A percentile compares a stretch with the other conserved stretches of the same genome.
These are phyloP conservation scores for Plasmodium blacklocki DNA, from an alignment of 169 alveolate species.

Conservation along the genomic window DNA sequence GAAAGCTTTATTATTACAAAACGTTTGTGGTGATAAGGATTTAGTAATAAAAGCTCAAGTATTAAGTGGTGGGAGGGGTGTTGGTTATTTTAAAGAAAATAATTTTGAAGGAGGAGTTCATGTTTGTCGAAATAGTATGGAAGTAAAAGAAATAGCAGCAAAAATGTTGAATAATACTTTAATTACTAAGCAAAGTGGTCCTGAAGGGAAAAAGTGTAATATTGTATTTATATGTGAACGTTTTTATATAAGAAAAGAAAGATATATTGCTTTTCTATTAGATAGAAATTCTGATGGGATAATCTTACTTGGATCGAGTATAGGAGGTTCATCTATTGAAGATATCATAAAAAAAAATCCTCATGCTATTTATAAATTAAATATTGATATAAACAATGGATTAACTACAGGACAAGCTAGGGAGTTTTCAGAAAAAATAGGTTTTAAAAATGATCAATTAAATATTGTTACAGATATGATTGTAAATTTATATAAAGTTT, in stretches of 20 bases:
- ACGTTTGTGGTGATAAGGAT: slow-evolving; percentile 66
- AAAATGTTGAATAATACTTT: slow-evolving; percentile 91
- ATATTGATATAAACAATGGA: slow-evolving; percentile 85
- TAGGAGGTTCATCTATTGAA: slow-evolving; percentile 95
- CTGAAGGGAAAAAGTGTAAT: slow-evolving; percentile 88
- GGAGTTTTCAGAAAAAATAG: slow-evolving; percentile 82
- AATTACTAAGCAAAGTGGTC: slow-evolving; percentile 92
- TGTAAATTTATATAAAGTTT: slow-evolving; percentile 84
- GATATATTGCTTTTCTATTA: slow-evolving; percentile 93
- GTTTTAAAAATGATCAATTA: slow-evolving; percentile 76
- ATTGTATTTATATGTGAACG: slow-evolving; percentile 90
- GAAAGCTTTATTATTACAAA: slow-evolving; percentile 80
- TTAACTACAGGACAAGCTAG: slow-evolving; percentile 80
- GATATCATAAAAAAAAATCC: slow-evolving; percentile 91
- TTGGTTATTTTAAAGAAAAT: slow-evolving; percentile 90
- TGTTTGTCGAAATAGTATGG: slow-evolving; percentile 85
- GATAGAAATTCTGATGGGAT: slow-evolving; percentile 94
- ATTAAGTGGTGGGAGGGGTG: slow-evolving; percentile 95
- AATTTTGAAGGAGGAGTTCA: slow-evolving; percentile 92
- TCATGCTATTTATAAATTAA: slow-evolving; percentile 81
- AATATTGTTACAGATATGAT: slow-evolving; percentile 79
- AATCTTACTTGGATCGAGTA: slow-evolving; percentile 87
- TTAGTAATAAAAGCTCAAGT: slow-evolving; percentile 90
- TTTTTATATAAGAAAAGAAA: slow-evolving; percentile 87
- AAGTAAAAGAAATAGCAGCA: slow-evolving; percentile 85